Percentiles rank a stretch among this genome's conserved stretches.
phyloP scores from a whole-genome alignment of 2,329 filamentous ascomycete genomes.

The Botrytis hyacinthi region DNA sequence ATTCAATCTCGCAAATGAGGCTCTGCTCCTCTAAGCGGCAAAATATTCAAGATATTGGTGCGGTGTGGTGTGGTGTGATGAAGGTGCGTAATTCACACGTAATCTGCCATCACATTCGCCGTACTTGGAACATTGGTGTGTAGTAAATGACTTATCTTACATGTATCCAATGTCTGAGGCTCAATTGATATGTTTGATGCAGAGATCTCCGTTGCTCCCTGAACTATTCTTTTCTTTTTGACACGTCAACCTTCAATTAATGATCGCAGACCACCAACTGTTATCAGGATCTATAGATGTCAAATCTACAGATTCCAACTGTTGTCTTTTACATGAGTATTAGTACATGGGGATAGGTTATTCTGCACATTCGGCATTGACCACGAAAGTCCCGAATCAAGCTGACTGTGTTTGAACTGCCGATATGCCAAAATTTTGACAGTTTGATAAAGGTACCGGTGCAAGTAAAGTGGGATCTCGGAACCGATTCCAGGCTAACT shows the following conservation, averaged over 20 bases:
- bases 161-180: slow-evolving; percentile 8
- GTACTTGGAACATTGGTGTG: neutral
- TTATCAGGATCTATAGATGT: neutral
- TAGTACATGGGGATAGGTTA: neutral
- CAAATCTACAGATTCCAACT: neutral
- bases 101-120: neutral
- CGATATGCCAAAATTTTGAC: neutral
- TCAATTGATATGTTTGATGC: neutral
- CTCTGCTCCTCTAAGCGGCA: neutral
- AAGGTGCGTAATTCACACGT: slow-evolving; percentile 7
- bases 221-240: neutral
- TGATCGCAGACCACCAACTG: neutral
- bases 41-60: neutral
- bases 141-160: slow-evolving; percentile 4
- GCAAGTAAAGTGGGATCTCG: neutral
- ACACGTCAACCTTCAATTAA: slow-evolving; percentile 4
- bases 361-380: slow-evolving; percentile 1
- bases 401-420: slow-evolving; percentile 12
- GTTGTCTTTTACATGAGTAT: neutral
- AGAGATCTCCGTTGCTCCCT: neutral
- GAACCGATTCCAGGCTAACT: neutral
- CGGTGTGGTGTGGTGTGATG: neutral
- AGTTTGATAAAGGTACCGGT: neutral
- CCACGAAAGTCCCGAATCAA: neutral
- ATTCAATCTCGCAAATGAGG: neutral